A percentile compares a stretch with the other conserved stretches of the same genome.
Evolutionary conservation across 768 basidiomycete species (phyloP).

Genomic region (Psilocybe sp.): DNA sequence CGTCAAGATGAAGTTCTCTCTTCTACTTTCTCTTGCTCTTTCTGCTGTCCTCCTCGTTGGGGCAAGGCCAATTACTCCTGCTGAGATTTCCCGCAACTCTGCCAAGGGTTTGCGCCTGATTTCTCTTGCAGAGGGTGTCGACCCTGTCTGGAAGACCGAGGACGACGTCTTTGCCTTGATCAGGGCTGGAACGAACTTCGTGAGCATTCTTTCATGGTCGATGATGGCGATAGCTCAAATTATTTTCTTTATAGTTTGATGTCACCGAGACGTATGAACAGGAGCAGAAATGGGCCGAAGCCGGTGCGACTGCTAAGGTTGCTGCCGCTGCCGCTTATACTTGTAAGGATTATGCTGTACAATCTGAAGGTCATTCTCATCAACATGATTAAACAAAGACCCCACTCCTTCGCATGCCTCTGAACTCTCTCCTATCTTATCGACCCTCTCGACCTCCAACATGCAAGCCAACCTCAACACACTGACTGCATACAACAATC

Average conservation of each 20-base stretch:
- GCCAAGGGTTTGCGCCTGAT: constrained; percentile 33
- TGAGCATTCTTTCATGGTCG: constrained; percentile 14
- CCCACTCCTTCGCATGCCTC: constrained; percentile 30
- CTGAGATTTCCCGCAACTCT: constrained; percentile 31
- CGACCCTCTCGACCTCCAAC: constrained; percentile 26
- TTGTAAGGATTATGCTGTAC: constrained; percentile 20
- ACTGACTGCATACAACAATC: constrained; percentile 40
- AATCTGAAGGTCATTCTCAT: neutral
- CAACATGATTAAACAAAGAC: constrained; percentile 14
- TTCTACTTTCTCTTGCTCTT: constrained; percentile 15
- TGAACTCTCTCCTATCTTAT: constrained; percentile 23
- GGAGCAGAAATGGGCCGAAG: constrained; percentile 21
- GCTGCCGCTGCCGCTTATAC: constrained; percentile 23
- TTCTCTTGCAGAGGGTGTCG: constrained; percentile 31
- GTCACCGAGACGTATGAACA: constrained; percentile 37
- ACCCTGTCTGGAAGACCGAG: constrained; percentile 40
- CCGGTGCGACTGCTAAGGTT: constrained; percentile 12
- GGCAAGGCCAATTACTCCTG: constrained; percentile 28
- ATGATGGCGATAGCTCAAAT: neutral
- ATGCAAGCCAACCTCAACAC: constrained; percentile 32
- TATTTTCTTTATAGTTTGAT: constrained; percentile 29
- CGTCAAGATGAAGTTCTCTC: constrained; percentile 7
- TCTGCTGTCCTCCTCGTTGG: constrained; percentile 21
- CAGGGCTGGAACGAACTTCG: constrained; percentile 32
- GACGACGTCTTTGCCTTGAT: constrained; percentile 33